Percentiles rank a stretch among this genome's conserved stretches.
These are phyloP conservation scores for Diplodia mutila DNA, from an alignment of 2,329 filamentous ascomycete genomes.

Conservation along the genomic window DNA sequence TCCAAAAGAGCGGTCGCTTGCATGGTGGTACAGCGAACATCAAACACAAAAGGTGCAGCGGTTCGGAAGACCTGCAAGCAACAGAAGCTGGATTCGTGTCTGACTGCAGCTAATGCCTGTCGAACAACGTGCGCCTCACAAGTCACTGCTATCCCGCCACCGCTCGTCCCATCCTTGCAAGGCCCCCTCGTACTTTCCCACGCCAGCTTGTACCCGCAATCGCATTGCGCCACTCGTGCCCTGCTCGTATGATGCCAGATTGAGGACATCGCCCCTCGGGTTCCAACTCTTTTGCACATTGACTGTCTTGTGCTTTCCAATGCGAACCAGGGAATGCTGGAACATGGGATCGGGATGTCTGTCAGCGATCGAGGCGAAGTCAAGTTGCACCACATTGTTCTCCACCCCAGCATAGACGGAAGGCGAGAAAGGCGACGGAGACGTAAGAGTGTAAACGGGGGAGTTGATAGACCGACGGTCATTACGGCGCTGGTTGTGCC, in stretches of 20 bases:
- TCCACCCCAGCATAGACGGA: conserved; percentile 55
- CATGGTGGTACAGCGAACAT: neutral
- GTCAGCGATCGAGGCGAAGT: conserved; percentile 50
- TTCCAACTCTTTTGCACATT: conserved; percentile 40
- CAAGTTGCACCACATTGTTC: conserved; percentile 48
- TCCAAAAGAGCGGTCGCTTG: neutral
- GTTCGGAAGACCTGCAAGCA: neutral
- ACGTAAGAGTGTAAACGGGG: conserved; percentile 54
- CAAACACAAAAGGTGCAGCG: neutral
- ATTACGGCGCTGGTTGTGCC: conserved; percentile 29
- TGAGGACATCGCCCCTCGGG: conserved; percentile 42
- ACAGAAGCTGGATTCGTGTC: neutral
- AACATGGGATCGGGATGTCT: conserved; percentile 45
- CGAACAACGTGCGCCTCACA: conserved; percentile 1
- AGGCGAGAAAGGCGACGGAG: conserved; percentile 49
- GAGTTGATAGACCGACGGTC: conserved; percentile 37
- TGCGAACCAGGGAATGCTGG: conserved; percentile 8
- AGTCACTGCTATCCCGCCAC: conserved; percentile 39
- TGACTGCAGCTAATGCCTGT: neutral
- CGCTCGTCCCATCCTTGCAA: conserved; percentile 41
- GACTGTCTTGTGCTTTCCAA: conserved; percentile 24
- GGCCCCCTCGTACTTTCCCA: conserved; percentile 31
- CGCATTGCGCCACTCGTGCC: conserved; percentile 41
- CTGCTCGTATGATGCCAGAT: conserved; percentile 54
- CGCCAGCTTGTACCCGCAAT: conserved; percentile 44